These are phyloP conservation scores for Wickerhamomyces tratensis DNA, from an alignment of 805 yeast species.

Conservation along the genomic window DNA sequence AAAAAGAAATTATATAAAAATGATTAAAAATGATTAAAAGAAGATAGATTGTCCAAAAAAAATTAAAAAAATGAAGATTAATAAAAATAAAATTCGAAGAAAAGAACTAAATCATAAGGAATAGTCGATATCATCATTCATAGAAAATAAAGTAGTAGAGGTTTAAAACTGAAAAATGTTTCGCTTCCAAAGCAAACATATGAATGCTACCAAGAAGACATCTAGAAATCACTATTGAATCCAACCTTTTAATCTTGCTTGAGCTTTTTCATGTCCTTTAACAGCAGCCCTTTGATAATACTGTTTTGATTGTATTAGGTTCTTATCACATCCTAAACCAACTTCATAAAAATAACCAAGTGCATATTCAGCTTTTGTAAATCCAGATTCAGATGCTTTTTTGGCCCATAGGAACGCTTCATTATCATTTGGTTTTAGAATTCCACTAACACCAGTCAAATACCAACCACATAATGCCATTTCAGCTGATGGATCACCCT, in stretches of 20 bases:
- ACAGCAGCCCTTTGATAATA: constrained; percentile 55
- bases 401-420: constrained; percentile 64
- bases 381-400: constrained; percentile 50
- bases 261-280: constrained; percentile 51
- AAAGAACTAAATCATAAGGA: too few relatives aligned
- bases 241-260: constrained; percentile 11
- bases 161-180: too few relatives aligned
- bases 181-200: too few relatives aligned
- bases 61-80: too few relatives aligned
- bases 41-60: too few relatives aligned
- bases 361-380: constrained; percentile 58
- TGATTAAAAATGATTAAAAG: too few relatives aligned
- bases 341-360: constrained; percentile 59
- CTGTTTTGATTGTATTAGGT: constrained; percentile 32
- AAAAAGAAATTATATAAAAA: too few relatives aligned
- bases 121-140: too few relatives aligned
- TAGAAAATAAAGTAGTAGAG: too few relatives aligned
- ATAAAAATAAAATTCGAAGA: too few relatives aligned
- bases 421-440: constrained; percentile 43
- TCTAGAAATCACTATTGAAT: too few relatives aligned
- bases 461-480: constrained; percentile 73
- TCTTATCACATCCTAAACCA: constrained; percentile 46
- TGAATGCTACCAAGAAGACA: too few relatives aligned
- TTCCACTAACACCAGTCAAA: constrained; percentile 53
- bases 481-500: constrained; percentile 59